A percentile compares a stretch with the other conserved stretches of the same genome.
Evolutionary conservation across 2,329 filamentous ascomycete genomes (phyloP).

Genomic region (Arthrobotrys megalospora): DNA sequence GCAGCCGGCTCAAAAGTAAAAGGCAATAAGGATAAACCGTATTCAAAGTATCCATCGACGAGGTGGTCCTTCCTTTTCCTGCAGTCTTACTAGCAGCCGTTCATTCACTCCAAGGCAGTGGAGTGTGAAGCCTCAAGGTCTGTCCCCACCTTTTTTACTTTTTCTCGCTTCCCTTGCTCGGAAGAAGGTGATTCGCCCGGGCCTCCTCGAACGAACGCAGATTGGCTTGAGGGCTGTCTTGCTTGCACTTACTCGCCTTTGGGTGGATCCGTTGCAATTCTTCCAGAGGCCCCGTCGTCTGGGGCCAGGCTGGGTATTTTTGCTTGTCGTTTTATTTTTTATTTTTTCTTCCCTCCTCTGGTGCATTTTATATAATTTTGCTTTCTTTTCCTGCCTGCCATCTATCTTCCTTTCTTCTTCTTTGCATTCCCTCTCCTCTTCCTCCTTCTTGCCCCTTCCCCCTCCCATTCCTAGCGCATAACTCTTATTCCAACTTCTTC

Average conservation of each 20-base stretch:
- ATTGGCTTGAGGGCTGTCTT: conserved; percentile 52
- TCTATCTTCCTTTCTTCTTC: conserved; percentile 61
- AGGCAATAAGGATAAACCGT: neutral
- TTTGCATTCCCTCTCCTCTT: conserved; percentile 43
- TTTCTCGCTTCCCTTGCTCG: conserved; percentile 61
- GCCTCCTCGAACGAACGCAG: conserved; percentile 60
- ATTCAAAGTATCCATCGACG: neutral
- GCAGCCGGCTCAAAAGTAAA: neutral
- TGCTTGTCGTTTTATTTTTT: conserved; percentile 58
- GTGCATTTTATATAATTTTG: conserved; percentile 60
- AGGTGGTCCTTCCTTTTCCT: conserved; percentile 49
- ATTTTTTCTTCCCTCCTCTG: conserved; percentile 52
- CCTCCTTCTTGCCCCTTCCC: conserved; percentile 39
- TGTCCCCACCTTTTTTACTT: conserved; percentile 60
- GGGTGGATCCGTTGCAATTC: conserved; percentile 55
- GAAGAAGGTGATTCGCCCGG: conserved; percentile 61
- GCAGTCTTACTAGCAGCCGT: conserved; percentile 31
- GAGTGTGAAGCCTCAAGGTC: conserved; percentile 56
- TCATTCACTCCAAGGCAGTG: conserved; percentile 8
- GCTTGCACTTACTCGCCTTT: conserved; percentile 57
- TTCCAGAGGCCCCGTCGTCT: conserved; percentile 60
- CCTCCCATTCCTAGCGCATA: conserved; percentile 47
- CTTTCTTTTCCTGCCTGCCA: conserved; percentile 60
- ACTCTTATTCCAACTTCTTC: conserved; percentile 53
- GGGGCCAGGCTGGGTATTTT: conserved; percentile 61